These are phyloP conservation scores for Anthostomella pinea DNA, from an alignment of 2,329 filamentous ascomycete genomes.

Conservation along the genomic window DNA sequence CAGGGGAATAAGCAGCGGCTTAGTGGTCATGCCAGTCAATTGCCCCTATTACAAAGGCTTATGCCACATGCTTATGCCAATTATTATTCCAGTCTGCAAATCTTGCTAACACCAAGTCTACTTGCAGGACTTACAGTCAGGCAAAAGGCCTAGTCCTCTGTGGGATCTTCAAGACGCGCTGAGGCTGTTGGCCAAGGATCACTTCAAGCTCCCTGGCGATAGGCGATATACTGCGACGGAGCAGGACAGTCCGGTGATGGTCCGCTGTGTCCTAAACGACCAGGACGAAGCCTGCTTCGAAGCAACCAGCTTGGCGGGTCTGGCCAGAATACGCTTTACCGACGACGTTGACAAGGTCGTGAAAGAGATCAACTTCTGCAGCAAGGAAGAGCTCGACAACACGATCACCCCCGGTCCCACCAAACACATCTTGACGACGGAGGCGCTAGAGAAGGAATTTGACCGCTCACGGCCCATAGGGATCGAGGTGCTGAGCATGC, in stretches of 20 bases:
- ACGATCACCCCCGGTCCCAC: constrained; percentile 9
- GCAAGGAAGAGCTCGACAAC: constrained; percentile 5
- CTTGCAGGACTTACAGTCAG: no score
- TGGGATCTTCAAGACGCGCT: constrained; percentile 69
- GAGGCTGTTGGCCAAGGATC: constrained; percentile 65
- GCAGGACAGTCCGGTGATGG: constrained; percentile 4
- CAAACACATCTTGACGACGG: constrained; percentile 18
- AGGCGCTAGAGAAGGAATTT: constrained; percentile 33
- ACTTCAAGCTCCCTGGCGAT: constrained; percentile 65
- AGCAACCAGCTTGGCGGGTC: constrained; percentile 20
- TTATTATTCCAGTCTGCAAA: no score
- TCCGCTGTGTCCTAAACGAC: constrained; percentile 11
- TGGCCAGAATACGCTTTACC: constrained; percentile 31
- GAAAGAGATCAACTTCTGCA: constrained; percentile 18
- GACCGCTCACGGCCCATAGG: constrained; percentile 27
- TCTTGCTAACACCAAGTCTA: no score
- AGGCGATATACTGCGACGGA: constrained; percentile 25
- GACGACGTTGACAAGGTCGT: constrained; percentile 10
- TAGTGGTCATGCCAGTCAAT: no score
- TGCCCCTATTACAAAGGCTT: no score
- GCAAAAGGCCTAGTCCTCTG: constrained; percentile 28
- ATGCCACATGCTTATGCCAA: no score
- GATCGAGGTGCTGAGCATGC: constrained; percentile 36
- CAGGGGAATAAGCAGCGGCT: no score
- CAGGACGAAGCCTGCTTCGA: constrained; percentile 22